Percentiles rank a stretch among this genome's conserved stretches.
Conservation (phyloP, 1,284 basidiomycete species). For the Ganoderma multipileum region DNA sequence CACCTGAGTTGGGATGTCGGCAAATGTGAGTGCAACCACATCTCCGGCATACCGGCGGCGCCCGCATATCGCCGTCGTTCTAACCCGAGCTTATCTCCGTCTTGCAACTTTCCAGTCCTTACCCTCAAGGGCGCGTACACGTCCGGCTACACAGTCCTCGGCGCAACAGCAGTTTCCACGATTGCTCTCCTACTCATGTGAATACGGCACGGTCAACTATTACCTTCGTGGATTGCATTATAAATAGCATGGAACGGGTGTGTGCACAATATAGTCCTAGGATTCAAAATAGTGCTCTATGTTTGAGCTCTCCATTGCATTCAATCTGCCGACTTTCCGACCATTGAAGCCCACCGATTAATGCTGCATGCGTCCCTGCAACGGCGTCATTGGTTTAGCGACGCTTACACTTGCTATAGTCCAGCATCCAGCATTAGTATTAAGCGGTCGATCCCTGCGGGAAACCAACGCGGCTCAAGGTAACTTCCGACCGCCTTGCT, state of each 20-base stretch:
- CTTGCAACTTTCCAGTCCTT: constrained; percentile 59
- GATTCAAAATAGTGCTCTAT: neutral
- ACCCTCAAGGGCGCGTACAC: constrained; percentile 81
- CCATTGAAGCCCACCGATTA: neutral
- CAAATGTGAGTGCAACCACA: constrained; percentile 70
- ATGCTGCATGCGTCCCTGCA: neutral
- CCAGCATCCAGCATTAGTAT: no score
- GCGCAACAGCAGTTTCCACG: constrained; percentile 78
- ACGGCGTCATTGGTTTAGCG: neutral
- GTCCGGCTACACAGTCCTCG: constrained; percentile 87
- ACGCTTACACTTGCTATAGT: neutral
- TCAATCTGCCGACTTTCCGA: neutral
- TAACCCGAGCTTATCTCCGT: neutral
- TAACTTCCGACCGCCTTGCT: neutral
- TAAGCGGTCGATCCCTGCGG: neutral
- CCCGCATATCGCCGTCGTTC: neutral
- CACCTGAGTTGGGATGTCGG: constrained; percentile 94
- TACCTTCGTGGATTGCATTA: neutral
- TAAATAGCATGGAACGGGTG: neutral
- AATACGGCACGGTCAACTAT: constrained; percentile 5
- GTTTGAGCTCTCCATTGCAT: neutral
- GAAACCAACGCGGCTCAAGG: neutral
- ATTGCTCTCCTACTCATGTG: constrained; percentile 51
- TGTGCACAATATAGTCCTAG: neutral
- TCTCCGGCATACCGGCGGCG: neutral